These are phyloP conservation scores for Tylopilus cervinicoccineus DNA, from an alignment of 768 basidiomycete species.

Conservation along the genomic window DNA sequence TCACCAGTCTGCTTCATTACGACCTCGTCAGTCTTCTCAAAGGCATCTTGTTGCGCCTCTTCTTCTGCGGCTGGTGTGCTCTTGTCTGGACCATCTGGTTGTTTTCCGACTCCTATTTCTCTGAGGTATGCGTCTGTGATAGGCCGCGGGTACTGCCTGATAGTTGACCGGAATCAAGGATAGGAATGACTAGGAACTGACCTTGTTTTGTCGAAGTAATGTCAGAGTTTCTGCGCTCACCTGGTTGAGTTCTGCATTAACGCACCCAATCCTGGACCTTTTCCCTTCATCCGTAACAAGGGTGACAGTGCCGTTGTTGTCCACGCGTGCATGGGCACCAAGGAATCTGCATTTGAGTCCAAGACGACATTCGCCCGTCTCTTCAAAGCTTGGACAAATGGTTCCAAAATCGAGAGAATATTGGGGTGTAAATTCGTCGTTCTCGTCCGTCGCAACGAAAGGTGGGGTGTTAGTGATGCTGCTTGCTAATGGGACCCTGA, in stretches of 20 bases:
- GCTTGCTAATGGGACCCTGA: constrained; percentile 49
- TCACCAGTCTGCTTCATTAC: constrained; percentile 36
- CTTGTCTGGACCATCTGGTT: constrained; percentile 1
- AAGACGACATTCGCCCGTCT: constrained; percentile 29
- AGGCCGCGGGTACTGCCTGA: constrained; percentile 58
- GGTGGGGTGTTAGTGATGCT: constrained; percentile 47
- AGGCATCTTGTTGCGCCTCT: constrained; percentile 1
- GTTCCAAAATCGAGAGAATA: constrained; percentile 22
- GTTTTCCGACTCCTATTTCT: constrained; percentile 40
- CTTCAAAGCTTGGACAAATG: constrained; percentile 25
- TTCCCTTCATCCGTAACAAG: constrained; percentile 57
- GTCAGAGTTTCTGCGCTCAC: constrained; percentile 55
- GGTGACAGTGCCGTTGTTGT: constrained; percentile 41
- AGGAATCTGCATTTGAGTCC: constrained; percentile 93
- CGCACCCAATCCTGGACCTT: constrained; percentile 43
- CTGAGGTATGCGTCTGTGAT: constrained; percentile 59
- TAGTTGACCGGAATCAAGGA: neutral
- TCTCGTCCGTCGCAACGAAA: constrained; percentile 36
- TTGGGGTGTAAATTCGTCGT: neutral
- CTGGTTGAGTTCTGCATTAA: constrained; percentile 67
- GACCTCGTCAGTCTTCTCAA: constrained; percentile 11
- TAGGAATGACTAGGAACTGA: constrained; percentile 23
- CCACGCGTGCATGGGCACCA: constrained; percentile 61
- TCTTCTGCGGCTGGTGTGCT: constrained; percentile 9
- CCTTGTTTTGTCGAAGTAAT: constrained; percentile 65